These are phyloP conservation scores for Coniochaeta ligniaria DNA, from an alignment of 2,329 filamentous ascomycete genomes.

Conservation along the genomic window DNA sequence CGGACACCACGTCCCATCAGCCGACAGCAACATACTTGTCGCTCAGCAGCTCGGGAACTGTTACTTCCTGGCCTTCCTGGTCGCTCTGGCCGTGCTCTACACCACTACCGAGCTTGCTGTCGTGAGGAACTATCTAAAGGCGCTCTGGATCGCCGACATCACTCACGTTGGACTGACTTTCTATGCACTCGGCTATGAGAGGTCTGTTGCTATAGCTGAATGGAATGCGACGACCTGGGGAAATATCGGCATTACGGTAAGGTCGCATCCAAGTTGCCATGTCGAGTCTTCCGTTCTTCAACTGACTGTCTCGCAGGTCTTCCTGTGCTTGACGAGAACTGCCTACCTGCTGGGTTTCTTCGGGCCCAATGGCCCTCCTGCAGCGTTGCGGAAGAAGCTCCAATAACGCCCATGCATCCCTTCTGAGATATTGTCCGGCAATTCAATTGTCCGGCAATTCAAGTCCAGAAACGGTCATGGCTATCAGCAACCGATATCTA, in stretches of 20 bases:
- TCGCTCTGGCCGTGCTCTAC: conserved; percentile 57
- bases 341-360: conserved; percentile 54
- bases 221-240: conserved; percentile 72
- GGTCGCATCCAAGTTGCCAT: conserved; percentile 13
- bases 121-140: conserved; percentile 59
- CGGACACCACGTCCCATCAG: conserved; percentile 22
- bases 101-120: conserved; percentile 59
- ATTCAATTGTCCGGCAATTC: neutral
- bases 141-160: conserved; percentile 58
- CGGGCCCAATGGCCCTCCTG: conserved; percentile 32
- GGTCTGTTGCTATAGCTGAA: conserved; percentile 40
- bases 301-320: conserved; percentile 25
- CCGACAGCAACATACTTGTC: conserved; percentile 45
- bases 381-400: neutral
- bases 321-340: conserved; percentile 48
- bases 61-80: conserved; percentile 58
- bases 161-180: conserved; percentile 60
- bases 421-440: neutral
- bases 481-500: neutral
- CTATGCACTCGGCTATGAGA: conserved; percentile 47
- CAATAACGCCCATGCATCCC: neutral
- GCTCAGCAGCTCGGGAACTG: conserved; percentile 63
- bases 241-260: conserved; percentile 60
- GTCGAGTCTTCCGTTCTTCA: neutral
- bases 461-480: neutral